Evolutionary conservation across 2,329 filamentous ascomycete genomes (phyloP), one percentile per base, ranked within the genome.

Genomic region (Fusarium sacchari): DNA sequence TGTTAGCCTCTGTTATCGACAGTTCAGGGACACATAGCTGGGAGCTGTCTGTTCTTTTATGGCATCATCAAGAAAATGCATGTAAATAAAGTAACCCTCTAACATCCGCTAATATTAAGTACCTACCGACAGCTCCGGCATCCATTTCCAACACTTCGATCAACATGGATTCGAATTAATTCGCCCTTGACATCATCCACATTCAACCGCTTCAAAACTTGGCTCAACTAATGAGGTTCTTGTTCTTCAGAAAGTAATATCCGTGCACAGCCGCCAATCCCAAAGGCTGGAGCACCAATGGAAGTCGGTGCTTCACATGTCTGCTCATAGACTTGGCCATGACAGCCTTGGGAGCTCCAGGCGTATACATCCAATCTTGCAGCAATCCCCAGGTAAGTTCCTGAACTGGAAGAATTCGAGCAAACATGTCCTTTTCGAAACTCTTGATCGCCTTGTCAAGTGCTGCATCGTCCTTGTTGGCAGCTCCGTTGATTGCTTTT

Each of bases 321-420:
- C 80, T 72, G 47, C 78, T 78, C 63, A 81, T 72, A 28, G 77
- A 73, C 32, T 72, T 80, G 30, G 85, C 82, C 60, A 89, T 84
- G 22, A 82, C 79, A 8, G 80, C 78, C 49, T 83, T 78, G 24
- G 87, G 87, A 15, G 83, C 83, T 6, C 83, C 84, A 7, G 82
- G 80, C 0, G 84, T 86, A 66, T 86, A 85, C 73, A 88, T 82
- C 83, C 85, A 87, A 43, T 83, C 80, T 36, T 81, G 79, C 75
- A 85, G 84, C 43, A 87, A 76, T 61, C 88, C 86, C 53, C 84
- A 84, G 15, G 82, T 81, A 24, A 87, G 80, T 46, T 79, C 75
- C 72, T 84, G 82, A 64, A 86, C 79, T 44, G 78, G 76, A 55
- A 77, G 74, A 22, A 82, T 79, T 4, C 84, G 81, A 11, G 73